These are phyloP conservation scores for Drosera capensis DNA, from an alignment of 148 eudicot genomes.

Conservation along the genomic window DNA sequence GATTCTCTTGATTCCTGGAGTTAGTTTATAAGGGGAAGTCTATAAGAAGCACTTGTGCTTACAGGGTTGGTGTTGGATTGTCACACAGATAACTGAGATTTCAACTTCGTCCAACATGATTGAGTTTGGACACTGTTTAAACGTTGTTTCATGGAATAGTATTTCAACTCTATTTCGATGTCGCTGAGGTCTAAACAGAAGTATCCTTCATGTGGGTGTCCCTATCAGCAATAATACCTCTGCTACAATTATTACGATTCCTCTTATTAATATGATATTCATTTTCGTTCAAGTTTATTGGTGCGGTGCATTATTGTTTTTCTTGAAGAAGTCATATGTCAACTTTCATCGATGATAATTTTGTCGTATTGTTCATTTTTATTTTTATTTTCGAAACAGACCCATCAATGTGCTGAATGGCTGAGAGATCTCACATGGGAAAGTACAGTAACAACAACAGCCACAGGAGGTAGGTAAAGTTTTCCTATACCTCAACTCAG, in stretches of 20 bases:
- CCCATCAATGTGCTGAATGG: background rate
- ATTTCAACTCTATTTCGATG: background rate
- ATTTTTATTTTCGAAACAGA: background rate
- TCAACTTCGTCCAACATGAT: no score
- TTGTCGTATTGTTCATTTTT: no score
- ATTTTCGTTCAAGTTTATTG: background rate
- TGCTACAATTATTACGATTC: background rate
- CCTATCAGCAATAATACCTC: constrained; percentile 6
- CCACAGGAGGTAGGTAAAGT: background rate
- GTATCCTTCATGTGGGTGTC: constrained; percentile 12
- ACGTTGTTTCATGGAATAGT: constrained; percentile 10
- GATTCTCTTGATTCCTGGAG: no score
- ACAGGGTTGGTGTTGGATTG: no score
- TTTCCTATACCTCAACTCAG: background rate
- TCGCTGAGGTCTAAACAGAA: background rate
- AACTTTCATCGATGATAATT: no score
- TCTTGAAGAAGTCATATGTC: constrained; percentile 15
- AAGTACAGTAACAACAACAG: background rate
- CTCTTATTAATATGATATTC: no score
- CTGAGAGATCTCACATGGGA: background rate
- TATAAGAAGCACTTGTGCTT: no score
- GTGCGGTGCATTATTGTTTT: background rate
- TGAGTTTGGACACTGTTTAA: background rate
- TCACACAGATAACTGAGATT: no score
- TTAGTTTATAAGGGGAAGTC: no score